Conservation (phyloP, 768 basidiomycete genomes). For the Suillus hirtellus region DNA sequence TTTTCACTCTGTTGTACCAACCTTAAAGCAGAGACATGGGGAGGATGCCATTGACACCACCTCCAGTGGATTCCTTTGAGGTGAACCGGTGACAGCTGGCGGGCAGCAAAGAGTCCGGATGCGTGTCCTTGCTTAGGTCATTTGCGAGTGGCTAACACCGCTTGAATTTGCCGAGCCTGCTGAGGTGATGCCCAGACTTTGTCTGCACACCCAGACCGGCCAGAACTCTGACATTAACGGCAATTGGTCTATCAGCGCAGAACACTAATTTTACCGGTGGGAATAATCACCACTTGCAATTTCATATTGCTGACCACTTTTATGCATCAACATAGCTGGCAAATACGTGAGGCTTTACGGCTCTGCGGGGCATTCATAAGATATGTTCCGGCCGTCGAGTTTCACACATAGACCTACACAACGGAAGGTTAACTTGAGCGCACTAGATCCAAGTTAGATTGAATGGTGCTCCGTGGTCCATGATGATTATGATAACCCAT, state of each 20-base stretch:
- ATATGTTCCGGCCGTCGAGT: not conserved
- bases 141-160: too few relatives aligned
- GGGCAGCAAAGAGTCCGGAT: too few relatives aligned
- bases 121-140: too few relatives aligned
- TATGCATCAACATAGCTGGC: not conserved
- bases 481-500: not conserved
- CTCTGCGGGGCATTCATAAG: not conserved
- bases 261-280: slow-evolving; percentile 10
- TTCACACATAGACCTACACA: not conserved
- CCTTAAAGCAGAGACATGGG: too few relatives aligned
- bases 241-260: slow-evolving; percentile 8
- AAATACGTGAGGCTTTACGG: not conserved
- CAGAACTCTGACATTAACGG: not conserved
- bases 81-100: too few relatives aligned
- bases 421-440: not conserved
- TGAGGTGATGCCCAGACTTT: too few relatives aligned
- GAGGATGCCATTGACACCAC: too few relatives aligned
- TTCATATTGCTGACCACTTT: not conserved
- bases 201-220: too few relatives aligned
- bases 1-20: too few relatives aligned
- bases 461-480: not conserved
- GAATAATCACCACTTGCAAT: not conserved
- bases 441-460: too few relatives aligned
- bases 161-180: too few relatives aligned
- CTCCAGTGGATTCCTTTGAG: too few relatives aligned